Percentiles rank a stretch among this genome's conserved stretches.
Conservation (phyloP, 1,284 basidiomycete genomes). For the Ustilago loliicola region DNA sequence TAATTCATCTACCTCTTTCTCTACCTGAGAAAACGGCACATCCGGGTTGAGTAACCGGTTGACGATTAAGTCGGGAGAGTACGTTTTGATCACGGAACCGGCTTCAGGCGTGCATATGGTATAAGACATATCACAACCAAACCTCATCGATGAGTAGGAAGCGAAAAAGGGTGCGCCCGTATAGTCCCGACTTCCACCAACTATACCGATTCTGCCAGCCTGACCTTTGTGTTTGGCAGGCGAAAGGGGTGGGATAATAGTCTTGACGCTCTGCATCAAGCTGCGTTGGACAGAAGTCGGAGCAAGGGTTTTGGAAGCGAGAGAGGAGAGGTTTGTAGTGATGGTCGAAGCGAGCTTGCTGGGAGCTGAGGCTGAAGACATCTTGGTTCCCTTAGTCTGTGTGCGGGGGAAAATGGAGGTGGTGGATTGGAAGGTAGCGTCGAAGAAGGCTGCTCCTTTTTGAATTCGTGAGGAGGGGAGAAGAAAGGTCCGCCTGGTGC, state of each 20-base stretch:
- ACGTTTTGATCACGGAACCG: constrained; percentile 92
- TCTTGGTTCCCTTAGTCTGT: neutral
- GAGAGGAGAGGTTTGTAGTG: constrained; percentile 19
- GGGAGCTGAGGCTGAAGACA: constrained; percentile 30
- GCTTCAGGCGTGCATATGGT: constrained; percentile 92
- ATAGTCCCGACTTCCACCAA: constrained; percentile 94
- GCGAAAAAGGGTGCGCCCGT: constrained; percentile 91
- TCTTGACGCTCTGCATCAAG: constrained; percentile 73
- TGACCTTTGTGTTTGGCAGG: constrained; percentile 93
- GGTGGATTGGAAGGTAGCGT: neutral
- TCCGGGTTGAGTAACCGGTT: constrained; percentile 81
- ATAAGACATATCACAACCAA: constrained; percentile 91
- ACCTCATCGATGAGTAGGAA: constrained; percentile 55
- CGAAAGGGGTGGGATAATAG: constrained; percentile 85
- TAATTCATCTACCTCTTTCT: constrained; percentile 77
- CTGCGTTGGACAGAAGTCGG: constrained; percentile 17
- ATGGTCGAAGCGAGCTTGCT: constrained; percentile 22
- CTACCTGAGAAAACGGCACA: constrained; percentile 70
- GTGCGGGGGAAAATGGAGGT: neutral
- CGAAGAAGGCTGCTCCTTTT: neutral
- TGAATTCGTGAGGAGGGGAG: neutral
- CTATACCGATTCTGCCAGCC: constrained; percentile 92
- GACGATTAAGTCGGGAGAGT: constrained; percentile 93
- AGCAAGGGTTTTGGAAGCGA: constrained; percentile 15
- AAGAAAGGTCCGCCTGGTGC: neutral